Evolutionary conservation across 352 stramenopile genomes (phyloP), one percentile per base, ranked within the genome.

Genomic region (Pythium periplocum): DNA sequence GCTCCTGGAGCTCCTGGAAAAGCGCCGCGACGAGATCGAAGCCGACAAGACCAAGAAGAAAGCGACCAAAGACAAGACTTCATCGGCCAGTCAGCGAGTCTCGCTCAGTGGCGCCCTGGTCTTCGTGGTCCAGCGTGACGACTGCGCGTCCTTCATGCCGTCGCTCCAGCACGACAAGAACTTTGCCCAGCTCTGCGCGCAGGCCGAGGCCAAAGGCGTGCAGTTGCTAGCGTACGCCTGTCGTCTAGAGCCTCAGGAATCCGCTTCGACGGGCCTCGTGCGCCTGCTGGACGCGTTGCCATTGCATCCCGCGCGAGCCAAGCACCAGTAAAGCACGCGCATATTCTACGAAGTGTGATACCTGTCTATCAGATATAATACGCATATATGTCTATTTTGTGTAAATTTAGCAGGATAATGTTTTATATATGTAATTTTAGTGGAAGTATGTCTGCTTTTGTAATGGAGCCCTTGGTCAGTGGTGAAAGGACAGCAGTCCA

Each of bases 51-150:
- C 58, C 7, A 56, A 57, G 37, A 48, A 66, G n/a, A 45, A 34
- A 4, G 51, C 56, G n/a, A 40, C 45, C 6, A 65, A 60, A 39
- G 6, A 11, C 8, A 30, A 53, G 6, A 8, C 38, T 8, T 42
- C 38, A 12, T 8, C 7, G 10, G 33, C 12, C 4, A 5, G n/a
- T 49, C 31, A 36, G 10, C 43, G 43, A 31, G 17, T 40, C 10
- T 9, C 12, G n/a, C 48, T 75, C 12, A 86, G 71, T 46, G 75
- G 65, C 6, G 65, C 80, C 1, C 84, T 93, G 46, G 48, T 91
- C 10, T 92, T 93, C 48, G 45, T 93, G 10, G 71, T 93, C 40
- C 83, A 93, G 67, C 80, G 83, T 30, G 65, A 88, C 41, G 83
- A 93, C 61, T 90, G 81, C 64, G 54, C 68, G 39, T 56, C 61